Conservation (phyloP, 2,329 filamentous ascomycete genomes). For the Neocatenulostroma microsporum region DNA sequence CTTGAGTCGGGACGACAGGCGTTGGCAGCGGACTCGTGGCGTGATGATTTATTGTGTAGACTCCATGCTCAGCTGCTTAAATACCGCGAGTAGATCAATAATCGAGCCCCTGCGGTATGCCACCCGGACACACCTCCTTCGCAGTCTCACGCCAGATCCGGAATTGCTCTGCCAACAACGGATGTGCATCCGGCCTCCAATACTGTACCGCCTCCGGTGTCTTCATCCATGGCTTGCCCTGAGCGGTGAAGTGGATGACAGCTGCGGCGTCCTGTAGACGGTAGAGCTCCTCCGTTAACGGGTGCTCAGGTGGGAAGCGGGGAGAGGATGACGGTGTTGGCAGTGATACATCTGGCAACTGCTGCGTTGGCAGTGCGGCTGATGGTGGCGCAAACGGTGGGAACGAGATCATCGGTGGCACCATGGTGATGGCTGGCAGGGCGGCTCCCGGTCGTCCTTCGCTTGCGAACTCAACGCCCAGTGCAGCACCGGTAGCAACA, state of each 20-base stretch:
- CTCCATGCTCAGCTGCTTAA: too few species aligned
- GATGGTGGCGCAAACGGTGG: neutral
- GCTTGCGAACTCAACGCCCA: too few species aligned
- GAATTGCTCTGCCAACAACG: conserved; percentile 21
- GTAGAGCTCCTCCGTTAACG: conserved; percentile 15
- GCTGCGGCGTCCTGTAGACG: conserved; percentile 16
- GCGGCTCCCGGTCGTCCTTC: too few species aligned
- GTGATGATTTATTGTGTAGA: too few species aligned
- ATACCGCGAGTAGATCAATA: neutral
- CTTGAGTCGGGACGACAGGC: too few species aligned
- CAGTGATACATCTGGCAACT: neutral
- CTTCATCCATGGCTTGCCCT: conserved; percentile 23
- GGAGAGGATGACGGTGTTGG: conserved; percentile 7
- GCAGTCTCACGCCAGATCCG: conserved; percentile 19
- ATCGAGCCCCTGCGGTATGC: neutral
- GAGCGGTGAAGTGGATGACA: conserved; percentile 23
- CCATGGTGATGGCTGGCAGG: too few species aligned
- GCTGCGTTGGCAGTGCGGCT: neutral
- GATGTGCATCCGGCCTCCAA: conserved; percentile 19
- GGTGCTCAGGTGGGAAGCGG: conserved; percentile 14
- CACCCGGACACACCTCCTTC: conserved; percentile 8
- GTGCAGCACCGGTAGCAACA: too few species aligned
- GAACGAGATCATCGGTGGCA: too few species aligned
- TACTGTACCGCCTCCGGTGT: conserved; percentile 5
- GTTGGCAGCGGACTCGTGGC: too few species aligned